A percentile compares a stretch with the other conserved stretches of the same genome.
phyloP scores from a whole-genome alignment of 345 rosid genomes.

The Garcia nutans region DNA sequence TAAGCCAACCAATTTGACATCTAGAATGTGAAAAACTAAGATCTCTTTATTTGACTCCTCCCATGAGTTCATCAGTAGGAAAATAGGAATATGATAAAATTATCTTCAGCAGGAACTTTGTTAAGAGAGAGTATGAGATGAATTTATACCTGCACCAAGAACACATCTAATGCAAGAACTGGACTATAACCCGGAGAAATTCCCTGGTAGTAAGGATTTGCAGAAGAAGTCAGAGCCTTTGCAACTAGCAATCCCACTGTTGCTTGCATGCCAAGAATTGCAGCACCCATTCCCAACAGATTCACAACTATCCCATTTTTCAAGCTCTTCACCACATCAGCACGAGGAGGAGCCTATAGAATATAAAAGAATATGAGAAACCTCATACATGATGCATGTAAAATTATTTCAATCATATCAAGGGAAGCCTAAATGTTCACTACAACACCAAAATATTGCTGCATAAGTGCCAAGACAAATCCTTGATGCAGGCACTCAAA shows the following conservation, averaged over 20 bases:
- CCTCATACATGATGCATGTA: neutral
- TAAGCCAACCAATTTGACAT: neutral
- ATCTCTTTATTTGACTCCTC: neutral
- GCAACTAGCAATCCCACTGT: conserved; percentile 84
- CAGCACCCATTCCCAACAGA: conserved; percentile 90
- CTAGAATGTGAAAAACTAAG: neutral
- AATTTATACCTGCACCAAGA: conserved; percentile 82
- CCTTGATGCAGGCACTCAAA: neutral
- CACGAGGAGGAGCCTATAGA: conserved; percentile 88
- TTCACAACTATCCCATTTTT: conserved; percentile 80
- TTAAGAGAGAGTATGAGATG: neutral
- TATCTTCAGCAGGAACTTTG: neutral
- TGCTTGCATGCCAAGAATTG: conserved; percentile 95
- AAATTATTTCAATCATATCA: neutral
- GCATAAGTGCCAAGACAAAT: neutral
- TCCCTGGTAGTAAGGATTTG: conserved; percentile 84
- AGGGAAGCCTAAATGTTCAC: neutral
- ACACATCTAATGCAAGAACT: conserved; percentile 89
- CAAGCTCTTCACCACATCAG: conserved; percentile 89
- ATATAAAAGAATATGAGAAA: neutral
- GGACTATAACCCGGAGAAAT: conserved; percentile 78
- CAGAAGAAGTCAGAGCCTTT: conserved; percentile 90
- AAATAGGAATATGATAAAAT: too few species aligned
- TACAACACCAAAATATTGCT: neutral
- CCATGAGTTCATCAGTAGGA: neutral